Base-by-base conservation (phyloP, 2,329 filamentous ascomycete species). In the Venturia effusa region DNA sequence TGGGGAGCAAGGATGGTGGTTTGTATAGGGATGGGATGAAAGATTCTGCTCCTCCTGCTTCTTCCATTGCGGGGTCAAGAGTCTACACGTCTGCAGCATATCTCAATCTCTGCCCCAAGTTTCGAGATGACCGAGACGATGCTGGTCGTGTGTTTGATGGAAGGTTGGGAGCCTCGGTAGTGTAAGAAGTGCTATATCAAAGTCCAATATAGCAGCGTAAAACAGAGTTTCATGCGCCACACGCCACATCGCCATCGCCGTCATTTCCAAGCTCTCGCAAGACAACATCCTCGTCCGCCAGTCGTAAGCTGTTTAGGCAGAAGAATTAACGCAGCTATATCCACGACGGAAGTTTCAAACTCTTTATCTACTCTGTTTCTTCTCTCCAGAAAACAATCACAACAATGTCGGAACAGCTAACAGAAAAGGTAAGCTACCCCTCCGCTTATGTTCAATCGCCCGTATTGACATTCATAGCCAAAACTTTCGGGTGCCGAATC, bases 1-100 rank as follows among this genome's bases (percentile, higher is more conserved):
- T 97, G 0, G 94, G 93, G 1, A 99, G 81, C 1, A 97, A 79
- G 8, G 88, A 83, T 4, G 91, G 79, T 0, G 93, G 92, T 72
- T 94, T 96, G 76, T 97, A 89, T 19, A 97, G 80, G 24, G 90
- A 86, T 27, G 91, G 41, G 7, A 64, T 61, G 27, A 61, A 64
- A 3, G 37, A 34, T 32, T 48, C 55, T 24, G 54, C 30, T 32
- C n/a, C 27, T 54, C 27, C 54, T 34, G 37, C 54, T 34, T 64
- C 54, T 59, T 45, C 27, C 37, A 60, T 60, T 5, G 11, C 22
- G 24, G 3, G 5, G 32, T 22, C 11, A 1, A 19, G 34, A 11
- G 6, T n/a, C 0, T 19, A 19, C n/a, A 57, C 8, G 15, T 34
- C 34, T 30, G 6, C 51, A 57, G 27, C 51, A 34, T 57, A 10